Evolutionary conservation across 129 eudicot genomes (phyloP), one percentile per base, ranked within the genome.

Genomic region (Arctium lappa): DNA sequence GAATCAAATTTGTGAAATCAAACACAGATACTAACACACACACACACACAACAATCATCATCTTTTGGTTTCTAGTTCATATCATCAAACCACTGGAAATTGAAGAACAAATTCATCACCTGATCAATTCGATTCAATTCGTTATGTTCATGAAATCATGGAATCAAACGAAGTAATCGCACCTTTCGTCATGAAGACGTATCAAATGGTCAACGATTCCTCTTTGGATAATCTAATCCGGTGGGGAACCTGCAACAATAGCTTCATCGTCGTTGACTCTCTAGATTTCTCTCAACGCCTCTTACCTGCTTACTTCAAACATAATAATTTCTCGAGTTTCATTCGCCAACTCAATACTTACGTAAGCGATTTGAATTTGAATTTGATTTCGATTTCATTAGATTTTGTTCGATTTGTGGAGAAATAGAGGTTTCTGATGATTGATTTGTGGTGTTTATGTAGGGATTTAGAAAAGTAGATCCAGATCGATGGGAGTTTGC

Each of bases 401-500:
- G 27, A 36, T 39, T n/a, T 10, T 3, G 12, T 9, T 53, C 38
- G 13, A 9, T 71, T 6, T 36, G 3, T 16, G n/a, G 36, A 33
- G 3, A 33, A 33, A 33, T 33, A 33, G 50, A 1, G 50, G 8
- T 8, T 22, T 42, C 8, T 42, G 50, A 5, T 2, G 50, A 42
- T 42, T 42, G 10, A 42, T 38, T 73, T n/a, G 8, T 73, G 13
- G 4, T 73, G 60, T 12, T 12, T 75, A 18, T 89, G 88, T 74
- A 89, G 92, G 90, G 92, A 11, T 89, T 89, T 30, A 82, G 60
- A 53, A 89, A 89, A 39, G 88, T 89, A 44, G 88, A 84, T 76
- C 85, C 88, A 48, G 92, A 87, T 76, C 85, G 70, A 13, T 89
- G 89, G 90, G 92, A 89, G 78, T 89, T 89, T 6, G 92, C 92